phyloP scores from a whole-genome alignment of 495 filamentous ascomycete species.

The Lasiosphaeriaceae sp. region DNA sequence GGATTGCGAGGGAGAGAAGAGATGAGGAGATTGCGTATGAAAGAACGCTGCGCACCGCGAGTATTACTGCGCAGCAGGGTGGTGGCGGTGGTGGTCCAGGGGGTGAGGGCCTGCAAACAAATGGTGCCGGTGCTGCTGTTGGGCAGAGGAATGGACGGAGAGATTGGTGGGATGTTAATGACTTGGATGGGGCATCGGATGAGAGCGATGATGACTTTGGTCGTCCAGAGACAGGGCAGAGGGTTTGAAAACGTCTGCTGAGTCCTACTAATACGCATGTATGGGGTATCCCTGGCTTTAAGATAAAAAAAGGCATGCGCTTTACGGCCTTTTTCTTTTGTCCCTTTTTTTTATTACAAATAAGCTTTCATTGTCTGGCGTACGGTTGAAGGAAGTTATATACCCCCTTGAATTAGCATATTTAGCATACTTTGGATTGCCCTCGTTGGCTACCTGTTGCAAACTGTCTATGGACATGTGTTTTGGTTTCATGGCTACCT shows the following conservation, averaged over 20 bases:
- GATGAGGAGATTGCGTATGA: conserved; percentile 37
- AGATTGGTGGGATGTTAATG: conserved; percentile 24
- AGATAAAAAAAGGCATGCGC: too few relatives aligned
- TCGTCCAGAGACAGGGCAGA: neutral
- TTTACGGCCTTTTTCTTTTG: conserved; percentile 2
- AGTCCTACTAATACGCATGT: conserved; percentile 5
- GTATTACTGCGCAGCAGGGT: conserved; percentile 4
- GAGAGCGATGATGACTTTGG: conserved; percentile 1
- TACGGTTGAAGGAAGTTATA: neutral
- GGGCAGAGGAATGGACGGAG: neutral
- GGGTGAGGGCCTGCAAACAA: conserved; percentile 1
- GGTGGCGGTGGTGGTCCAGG: too few relatives aligned
- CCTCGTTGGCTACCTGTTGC: neutral
- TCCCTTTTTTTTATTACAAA: neutral
- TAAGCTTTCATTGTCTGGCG: neutral
- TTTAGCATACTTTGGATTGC: neutral
- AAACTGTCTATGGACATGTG: too few relatives aligned
- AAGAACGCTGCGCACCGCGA: neutral
- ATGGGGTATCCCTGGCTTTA: too few relatives aligned
- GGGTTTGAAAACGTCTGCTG: neutral
- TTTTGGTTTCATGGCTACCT: too few relatives aligned
- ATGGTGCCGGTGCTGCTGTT: neutral
- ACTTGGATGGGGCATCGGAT: conserved; percentile 1
- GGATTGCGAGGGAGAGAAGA: conserved; percentile 38
- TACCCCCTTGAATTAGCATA: neutral